A percentile compares a stretch with the other conserved stretches of the same genome.
These are phyloP conservation scores for Fagopyrum esculentum DNA, from an alignment of 148 eudicot genomes.

Conservation along the genomic window DNA sequence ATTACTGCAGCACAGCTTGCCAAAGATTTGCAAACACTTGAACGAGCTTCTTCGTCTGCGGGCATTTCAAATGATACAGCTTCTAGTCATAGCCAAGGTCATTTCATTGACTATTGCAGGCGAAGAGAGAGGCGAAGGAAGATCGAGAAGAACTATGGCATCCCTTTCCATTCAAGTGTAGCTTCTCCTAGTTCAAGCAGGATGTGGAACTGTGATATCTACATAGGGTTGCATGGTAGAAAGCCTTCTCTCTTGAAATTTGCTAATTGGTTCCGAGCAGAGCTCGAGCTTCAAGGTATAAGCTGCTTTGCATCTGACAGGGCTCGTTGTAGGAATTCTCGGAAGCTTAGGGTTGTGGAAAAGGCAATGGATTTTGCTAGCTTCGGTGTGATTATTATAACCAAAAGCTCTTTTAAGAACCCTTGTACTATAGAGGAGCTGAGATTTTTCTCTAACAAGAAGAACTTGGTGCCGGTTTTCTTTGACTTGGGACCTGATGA, in stretches of 20 bases:
- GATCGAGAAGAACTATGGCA: slow-evolving; percentile 35
- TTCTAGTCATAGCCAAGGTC: slow-evolving; percentile 36
- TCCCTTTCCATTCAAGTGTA: slow-evolving; percentile 39
- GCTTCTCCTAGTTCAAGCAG: slow-evolving; percentile 54
- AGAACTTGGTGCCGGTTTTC: slow-evolving; percentile 85
- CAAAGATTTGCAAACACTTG: slow-evolving; percentile 43
- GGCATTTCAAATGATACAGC: slow-evolving; percentile 40
- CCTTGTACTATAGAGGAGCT: slow-evolving; percentile 92
- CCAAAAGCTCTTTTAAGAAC: slow-evolving; percentile 68
- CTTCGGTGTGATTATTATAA: slow-evolving; percentile 65
- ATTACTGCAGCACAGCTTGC: slow-evolving; percentile 38
- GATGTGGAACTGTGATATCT: slow-evolving; percentile 81
- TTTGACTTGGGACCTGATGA: slow-evolving; percentile 85
- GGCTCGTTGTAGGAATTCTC: slow-evolving; percentile 55
- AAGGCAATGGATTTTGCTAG: slow-evolving; percentile 65
- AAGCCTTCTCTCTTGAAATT: slow-evolving; percentile 72
- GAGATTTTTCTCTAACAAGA: slow-evolving; percentile 73
- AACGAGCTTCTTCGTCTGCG: slow-evolving; percentile 54
- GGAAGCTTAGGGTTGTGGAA: slow-evolving; percentile 52
- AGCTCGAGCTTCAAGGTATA: slow-evolving; percentile 85
- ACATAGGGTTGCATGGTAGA: slow-evolving; percentile 78
- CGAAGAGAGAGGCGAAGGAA: slow-evolving; percentile 49
- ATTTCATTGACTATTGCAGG: slow-evolving; percentile 38
- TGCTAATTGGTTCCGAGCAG: slow-evolving; percentile 89
- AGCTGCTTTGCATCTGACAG: slow-evolving; percentile 91